Base-by-base conservation (phyloP, 2,329 filamentous ascomycete genomes). In the Bipolaris oryzae region DNA sequence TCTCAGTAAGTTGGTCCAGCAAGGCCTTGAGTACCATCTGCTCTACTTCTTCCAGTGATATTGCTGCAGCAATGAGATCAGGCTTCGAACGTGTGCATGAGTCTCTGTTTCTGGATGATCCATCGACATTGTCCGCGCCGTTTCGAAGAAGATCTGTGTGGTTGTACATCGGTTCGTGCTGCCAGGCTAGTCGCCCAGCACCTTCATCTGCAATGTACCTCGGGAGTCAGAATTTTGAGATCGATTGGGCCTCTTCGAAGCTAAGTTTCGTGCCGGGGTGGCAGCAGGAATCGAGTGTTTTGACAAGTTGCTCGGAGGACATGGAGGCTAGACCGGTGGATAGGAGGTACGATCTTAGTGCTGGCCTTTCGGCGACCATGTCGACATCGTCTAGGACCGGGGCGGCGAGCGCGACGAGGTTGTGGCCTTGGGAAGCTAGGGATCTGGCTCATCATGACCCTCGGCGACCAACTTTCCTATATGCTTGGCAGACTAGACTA, bases 371-470 rank as follows among this genome's bases (percentile, higher is more conserved):
- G 7, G 64, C 61, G 5, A 72, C 47, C 53, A 67, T 70, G 11
- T 70, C 67, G 3, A 62, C 61, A 55, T 73, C 67, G 5, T 63
- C 62, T 4, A 74, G 66, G 21, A 69, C 67, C 3, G 69, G 69
- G 5, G 67, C 53, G 20, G 63, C 70, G 25, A 74, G 49, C 11
- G 39, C 20, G 39, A 23, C 39, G 5, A 42, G 20, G 20, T 42
- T 42, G 18, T 42, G 39, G 3, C 39, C 39, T 7, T 42, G 18
- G 7, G 4, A 69, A 71, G 13, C 64, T 53, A 3, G 61, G 61
- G 1, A 56, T 53, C 16, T 70, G 50, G 16, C 70, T 21, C 44
- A 33, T 18, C 11, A 34, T 35, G 33, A n/a, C 23, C 37, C 5
- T 35, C 44, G 6, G 37, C 25, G 7, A 47, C 44, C 15, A 35